phyloP scores from a whole-genome alignment of 345 rosid genomes.

The Boechera retrofracta region DNA sequence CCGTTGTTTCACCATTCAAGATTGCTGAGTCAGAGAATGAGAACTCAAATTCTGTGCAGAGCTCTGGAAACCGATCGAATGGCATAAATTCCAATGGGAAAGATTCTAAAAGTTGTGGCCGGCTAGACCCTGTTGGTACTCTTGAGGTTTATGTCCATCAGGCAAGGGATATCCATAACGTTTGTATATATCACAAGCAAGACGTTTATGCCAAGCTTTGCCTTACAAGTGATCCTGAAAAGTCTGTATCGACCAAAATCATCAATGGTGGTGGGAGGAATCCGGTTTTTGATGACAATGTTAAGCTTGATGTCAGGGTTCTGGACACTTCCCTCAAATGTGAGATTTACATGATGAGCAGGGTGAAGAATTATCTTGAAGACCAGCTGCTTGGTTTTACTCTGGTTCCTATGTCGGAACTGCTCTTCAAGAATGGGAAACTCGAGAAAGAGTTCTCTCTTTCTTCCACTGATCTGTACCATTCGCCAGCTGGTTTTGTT shows the following conservation, averaged over 20 bases:
- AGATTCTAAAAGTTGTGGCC: conserved; percentile 45
- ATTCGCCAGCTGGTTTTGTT: conserved; percentile 96
- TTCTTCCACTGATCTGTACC: conserved; percentile 93
- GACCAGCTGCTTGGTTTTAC: conserved; percentile 95
- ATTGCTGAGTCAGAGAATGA: conserved; percentile 65
- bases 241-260: conserved; percentile 78
- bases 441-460: conserved; percentile 93
- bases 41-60: conserved; percentile 45
- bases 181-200: conserved; percentile 99
- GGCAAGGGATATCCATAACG: conserved; percentile 97
- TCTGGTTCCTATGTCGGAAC: conserved; percentile 90
- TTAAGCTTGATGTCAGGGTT: conserved; percentile 69
- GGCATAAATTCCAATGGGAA: conserved; percentile 50
- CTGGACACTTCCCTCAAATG: conserved; percentile 82
- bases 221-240: conserved; percentile 83
- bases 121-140: conserved; percentile 60
- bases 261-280: conserved; percentile 99
- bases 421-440: conserved; percentile 69
- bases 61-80: conserved; percentile 47
- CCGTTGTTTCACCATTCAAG: conserved; percentile 90
- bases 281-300: conserved; percentile 84
- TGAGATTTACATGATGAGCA: conserved; percentile 97
- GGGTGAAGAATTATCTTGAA: conserved; percentile 96
- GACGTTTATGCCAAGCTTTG: conserved; percentile 99
- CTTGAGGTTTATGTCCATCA: conserved; percentile 83